Conservation (phyloP, 2,329 filamentous ascomycete genomes). For the Pestalotiopsis sp. region DNA sequence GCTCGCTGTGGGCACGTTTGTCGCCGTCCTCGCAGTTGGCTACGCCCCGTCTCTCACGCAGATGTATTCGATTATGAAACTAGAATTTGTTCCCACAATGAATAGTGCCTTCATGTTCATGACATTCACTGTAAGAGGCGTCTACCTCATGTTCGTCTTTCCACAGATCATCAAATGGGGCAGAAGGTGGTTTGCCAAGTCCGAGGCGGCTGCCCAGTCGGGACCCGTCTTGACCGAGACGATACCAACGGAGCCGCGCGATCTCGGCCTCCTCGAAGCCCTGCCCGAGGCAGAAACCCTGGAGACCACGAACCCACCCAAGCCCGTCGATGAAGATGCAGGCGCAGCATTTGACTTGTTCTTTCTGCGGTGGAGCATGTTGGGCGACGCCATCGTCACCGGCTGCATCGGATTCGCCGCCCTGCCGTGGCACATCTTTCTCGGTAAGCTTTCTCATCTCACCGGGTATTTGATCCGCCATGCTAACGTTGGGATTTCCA, state of each 20-base stretch:
- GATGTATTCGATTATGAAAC: constrained; percentile 26
- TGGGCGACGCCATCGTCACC: constrained; percentile 25
- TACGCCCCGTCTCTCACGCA: constrained; percentile 27
- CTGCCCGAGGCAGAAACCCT: constrained; percentile 20
- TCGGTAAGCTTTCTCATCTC: constrained; percentile 19
- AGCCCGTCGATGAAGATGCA: constrained; percentile 17
- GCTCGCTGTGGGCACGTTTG: constrained; percentile 25
- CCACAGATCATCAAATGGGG: constrained; percentile 26
- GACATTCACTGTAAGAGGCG: constrained; percentile 21
- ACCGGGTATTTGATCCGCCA: not conserved
- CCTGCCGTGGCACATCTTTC: constrained; percentile 27
- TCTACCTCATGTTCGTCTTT: constrained; percentile 30
- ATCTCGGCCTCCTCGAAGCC: constrained; percentile 20
- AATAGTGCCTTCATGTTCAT: constrained; percentile 26
- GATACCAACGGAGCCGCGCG: constrained; percentile 22
- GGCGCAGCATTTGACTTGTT: constrained; percentile 27
- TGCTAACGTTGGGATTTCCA: not conserved
- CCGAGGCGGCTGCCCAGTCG: not conserved
- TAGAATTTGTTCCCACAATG: constrained; percentile 23
- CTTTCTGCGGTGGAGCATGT: constrained; percentile 26
- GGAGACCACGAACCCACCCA: constrained; percentile 22
- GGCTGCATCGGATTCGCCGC: constrained; percentile 23
- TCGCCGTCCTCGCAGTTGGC: constrained; percentile 25
- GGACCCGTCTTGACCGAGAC: constrained; percentile 16
- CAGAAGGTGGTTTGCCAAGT: constrained; percentile 19